Percentiles rank a stretch among this genome's conserved stretches.
phyloP scores from a whole-genome alignment of 257 asterid species.

The Linderniella brevidens region DNA sequence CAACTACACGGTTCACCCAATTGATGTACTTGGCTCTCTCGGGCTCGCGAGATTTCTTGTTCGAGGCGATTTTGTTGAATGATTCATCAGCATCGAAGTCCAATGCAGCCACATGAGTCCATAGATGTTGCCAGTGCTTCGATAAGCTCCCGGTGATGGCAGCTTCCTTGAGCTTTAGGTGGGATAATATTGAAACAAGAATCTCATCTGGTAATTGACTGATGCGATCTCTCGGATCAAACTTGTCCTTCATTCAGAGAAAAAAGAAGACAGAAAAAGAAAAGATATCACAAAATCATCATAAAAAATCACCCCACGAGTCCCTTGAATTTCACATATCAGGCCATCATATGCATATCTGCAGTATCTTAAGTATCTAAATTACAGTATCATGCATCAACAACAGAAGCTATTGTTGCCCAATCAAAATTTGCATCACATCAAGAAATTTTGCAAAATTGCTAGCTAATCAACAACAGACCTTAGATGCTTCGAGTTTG shows the following conservation, averaged over 20 bases:
- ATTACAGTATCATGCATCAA: conserved; percentile 9
- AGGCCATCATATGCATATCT: conserved; percentile 6
- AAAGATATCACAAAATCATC: conserved; percentile 5
- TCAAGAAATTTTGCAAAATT: not conserved
- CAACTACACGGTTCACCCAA: conserved; percentile 41
- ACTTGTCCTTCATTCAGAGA: conserved; percentile 11
- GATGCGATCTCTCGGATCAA: conserved; percentile 16
- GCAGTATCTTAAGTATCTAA: conserved; percentile 7
- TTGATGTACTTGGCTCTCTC: conserved; percentile 36
- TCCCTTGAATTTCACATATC: too few species aligned
- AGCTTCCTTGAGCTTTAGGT: conserved; percentile 26
- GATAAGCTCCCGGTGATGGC: conserved; percentile 24
- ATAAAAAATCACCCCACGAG: not conserved
- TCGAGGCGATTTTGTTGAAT: conserved; percentile 19
- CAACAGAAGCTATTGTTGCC: not conserved
- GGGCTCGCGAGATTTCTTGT: conserved; percentile 10
- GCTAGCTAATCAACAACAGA: conserved; percentile 7
- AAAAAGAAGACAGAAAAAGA: conserved; percentile 8
- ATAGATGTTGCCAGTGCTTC: conserved; percentile 27
- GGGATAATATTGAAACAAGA: conserved; percentile 24
- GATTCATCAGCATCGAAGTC: conserved; percentile 25
- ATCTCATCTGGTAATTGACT: conserved; percentile 32
- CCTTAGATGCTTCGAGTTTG: conserved; percentile 18
- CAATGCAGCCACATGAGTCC: conserved; percentile 21
- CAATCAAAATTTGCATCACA: not conserved